Evolutionary conservation across 1,284 basidiomycete genomes (phyloP).

Genomic region (Wolfiporia cocos): DNA sequence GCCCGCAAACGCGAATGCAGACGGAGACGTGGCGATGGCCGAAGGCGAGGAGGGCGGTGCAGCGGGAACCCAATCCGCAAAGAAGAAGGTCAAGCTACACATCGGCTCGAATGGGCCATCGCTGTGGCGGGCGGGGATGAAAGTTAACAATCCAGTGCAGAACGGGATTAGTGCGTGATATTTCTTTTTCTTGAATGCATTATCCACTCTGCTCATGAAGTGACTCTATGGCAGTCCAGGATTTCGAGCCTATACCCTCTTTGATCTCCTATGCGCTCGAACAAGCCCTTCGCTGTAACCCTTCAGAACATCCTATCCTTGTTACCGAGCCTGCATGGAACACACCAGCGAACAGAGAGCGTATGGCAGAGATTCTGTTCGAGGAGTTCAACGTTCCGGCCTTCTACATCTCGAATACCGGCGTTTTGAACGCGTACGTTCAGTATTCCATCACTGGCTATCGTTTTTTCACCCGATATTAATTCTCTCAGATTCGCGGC

Average conservation of each 20-base stretch:
- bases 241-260: conserved; percentile 71
- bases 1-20: conserved; percentile 14
- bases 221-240: conserved; percentile 68
- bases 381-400: conserved; percentile 94
- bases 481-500: conserved; percentile 73
- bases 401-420: conserved; percentile 94
- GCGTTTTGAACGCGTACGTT: conserved; percentile 85
- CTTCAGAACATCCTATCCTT: conserved; percentile 86
- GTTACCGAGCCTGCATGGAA: conserved; percentile 98
- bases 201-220: too few species aligned
- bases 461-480: background rate
- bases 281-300: conserved; percentile 68
- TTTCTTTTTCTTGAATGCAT: background rate
- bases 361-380: conserved; percentile 95
- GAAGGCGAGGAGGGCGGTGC: conserved; percentile 33
- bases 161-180: conserved; percentile 77
- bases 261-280: conserved; percentile 74
- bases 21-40: conserved; percentile 52
- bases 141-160: conserved; percentile 78
- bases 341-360: conserved; percentile 81
- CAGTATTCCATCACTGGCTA: conserved; percentile 24
- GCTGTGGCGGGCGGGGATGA: conserved; percentile 88
- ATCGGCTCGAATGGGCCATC: conserved; percentile 90
- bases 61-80: conserved; percentile 10
- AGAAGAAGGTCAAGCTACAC: conserved; percentile 63